These are phyloP conservation scores for Kwoniella pini DNA, from an alignment of 768 basidiomycete species.

Conservation along the genomic window DNA sequence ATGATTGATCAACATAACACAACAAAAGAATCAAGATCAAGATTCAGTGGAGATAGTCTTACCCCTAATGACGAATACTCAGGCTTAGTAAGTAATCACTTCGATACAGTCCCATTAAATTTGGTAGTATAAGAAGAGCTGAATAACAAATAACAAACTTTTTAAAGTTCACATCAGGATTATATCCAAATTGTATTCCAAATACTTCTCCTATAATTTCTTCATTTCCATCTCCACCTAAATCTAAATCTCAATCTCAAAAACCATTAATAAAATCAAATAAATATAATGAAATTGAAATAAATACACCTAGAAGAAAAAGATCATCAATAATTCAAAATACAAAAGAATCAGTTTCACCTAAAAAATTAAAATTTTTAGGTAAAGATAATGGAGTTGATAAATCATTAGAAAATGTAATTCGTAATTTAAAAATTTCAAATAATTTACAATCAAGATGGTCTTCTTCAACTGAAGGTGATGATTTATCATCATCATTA, in stretches of 20 bases:
- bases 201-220: conserved; percentile 24
- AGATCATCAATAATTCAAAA: conserved; percentile 24
- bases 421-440: conserved; percentile 28
- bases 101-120: neutral
- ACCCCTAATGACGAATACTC: conserved; percentile 41
- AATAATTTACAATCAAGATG: conserved; percentile 29
- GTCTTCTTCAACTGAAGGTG: conserved; percentile 41
- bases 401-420: conserved; percentile 36
- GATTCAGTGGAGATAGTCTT: conserved; percentile 32
- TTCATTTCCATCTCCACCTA: conserved; percentile 28
- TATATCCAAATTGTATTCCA: conserved; percentile 5
- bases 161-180: conserved; percentile 28
- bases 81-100: conserved; percentile 27
- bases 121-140: neutral
- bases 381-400: conserved; percentile 31
- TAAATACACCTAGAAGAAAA: conserved; percentile 16
- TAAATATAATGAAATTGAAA: neutral
- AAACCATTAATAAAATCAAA: neutral
- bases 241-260: neutral
- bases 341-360: conserved; percentile 24
- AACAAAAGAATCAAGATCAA: conserved; percentile 1
- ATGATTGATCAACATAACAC: conserved; percentile 6
- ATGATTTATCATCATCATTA: neutral
- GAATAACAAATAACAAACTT: too few relatives aligned
- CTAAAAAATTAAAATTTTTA: conserved; percentile 19